Conservation (phyloP, 768 basidiomycete genomes). For the Amanita rimosa region DNA sequence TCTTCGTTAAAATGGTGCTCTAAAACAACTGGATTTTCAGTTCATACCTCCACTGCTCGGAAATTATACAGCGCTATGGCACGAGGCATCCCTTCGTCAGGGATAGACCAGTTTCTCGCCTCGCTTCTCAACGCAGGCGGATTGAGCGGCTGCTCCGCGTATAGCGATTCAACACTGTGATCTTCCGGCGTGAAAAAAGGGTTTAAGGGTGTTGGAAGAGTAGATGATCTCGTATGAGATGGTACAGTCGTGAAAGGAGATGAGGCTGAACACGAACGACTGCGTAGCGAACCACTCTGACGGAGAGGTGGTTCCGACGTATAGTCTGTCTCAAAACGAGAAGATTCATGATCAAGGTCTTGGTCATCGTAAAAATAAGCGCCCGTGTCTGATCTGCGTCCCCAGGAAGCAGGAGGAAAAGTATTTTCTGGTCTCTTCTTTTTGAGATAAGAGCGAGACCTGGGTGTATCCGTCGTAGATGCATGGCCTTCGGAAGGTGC, state of each 20-base stretch:
- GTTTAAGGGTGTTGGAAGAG: neutral
- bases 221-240: conserved; percentile 1
- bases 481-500: conserved; percentile 35
- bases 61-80: conserved; percentile 72
- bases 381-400: conserved; percentile 30
- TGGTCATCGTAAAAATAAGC: conserved; percentile 39
- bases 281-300: conserved; percentile 17
- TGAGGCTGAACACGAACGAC: neutral
- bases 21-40: neutral
- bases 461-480: conserved; percentile 12
- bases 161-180: neutral
- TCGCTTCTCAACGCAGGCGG: neutral
- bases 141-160: neutral
- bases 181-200: neutral
- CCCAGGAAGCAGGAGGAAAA: conserved; percentile 65
- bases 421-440: conserved; percentile 30
- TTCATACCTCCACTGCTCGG: conserved; percentile 53
- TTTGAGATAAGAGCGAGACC: conserved; percentile 28
- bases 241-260: neutral
- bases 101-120: neutral
- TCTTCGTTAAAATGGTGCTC: conserved; percentile 6
- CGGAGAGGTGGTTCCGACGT: conserved; percentile 17
- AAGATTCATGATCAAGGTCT: neutral
- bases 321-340: conserved; percentile 28
- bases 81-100: conserved; percentile 52